Evolutionary conservation across 176 grass and related monocot genomes (phyloP).

Genomic region (Eleusine indica): DNA sequence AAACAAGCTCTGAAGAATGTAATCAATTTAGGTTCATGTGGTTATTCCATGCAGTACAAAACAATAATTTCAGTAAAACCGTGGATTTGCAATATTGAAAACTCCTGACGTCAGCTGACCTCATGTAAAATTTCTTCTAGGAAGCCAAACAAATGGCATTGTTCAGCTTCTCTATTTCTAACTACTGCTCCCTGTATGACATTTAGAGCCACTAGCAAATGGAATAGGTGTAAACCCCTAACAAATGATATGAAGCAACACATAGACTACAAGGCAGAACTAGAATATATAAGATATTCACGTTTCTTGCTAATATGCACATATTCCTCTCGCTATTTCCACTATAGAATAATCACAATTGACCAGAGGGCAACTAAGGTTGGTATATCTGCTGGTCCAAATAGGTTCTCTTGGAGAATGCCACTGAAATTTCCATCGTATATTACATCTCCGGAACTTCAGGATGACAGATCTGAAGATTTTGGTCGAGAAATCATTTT

Average conservation of each 20-base stretch:
- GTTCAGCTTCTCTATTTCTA: neutral
- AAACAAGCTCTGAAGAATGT: neutral
- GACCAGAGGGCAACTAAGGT: neutral
- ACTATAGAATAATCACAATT: conserved; percentile 8
- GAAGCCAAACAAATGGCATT: neutral
- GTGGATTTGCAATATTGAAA: neutral
- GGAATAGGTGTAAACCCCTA: neutral
- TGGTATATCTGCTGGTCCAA: conserved; percentile 8
- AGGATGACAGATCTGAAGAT: conserved; percentile 40
- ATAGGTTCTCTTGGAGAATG: neutral
- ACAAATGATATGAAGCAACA: neutral
- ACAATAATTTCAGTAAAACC: neutral
- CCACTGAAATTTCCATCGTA: conserved; percentile 29
- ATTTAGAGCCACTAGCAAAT: neutral
- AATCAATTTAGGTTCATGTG: too few relatives aligned
- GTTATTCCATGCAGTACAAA: neutral
- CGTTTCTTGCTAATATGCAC: neutral
- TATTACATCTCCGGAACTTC: conserved; percentile 5
- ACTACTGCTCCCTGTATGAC: neutral
- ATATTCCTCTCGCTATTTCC: neutral
- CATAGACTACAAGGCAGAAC: neutral
- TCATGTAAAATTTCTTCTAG: neutral
- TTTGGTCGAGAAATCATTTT: conserved; percentile 26
- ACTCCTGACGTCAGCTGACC: neutral
- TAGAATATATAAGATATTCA: neutral